Conservation (phyloP, 2,329 filamentous ascomycete genomes). For the Xylariaceae sp. region DNA sequence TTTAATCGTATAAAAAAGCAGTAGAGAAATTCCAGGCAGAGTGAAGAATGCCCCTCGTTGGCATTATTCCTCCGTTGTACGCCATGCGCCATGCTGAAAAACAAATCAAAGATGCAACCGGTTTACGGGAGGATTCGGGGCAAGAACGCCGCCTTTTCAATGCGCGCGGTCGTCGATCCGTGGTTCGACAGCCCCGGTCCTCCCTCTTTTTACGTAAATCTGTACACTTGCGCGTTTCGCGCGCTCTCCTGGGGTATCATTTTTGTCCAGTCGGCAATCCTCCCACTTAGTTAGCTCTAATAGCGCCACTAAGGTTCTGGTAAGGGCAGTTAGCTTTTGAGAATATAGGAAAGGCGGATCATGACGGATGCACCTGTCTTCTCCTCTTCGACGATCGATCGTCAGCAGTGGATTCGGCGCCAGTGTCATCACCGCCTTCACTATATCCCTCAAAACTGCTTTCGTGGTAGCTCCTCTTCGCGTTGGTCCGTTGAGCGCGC, state of each 20-base stretch:
- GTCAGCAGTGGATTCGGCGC: constrained; percentile 68
- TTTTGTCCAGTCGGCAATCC: constrained; percentile 51
- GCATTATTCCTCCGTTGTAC: constrained; percentile 19
- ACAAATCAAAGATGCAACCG: constrained; percentile 25
- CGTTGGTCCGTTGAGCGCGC: constrained; percentile 61
- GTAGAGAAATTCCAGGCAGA: too few species aligned
- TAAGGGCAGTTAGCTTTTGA: constrained; percentile 38
- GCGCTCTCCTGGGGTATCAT: constrained; percentile 43
- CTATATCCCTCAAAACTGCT: constrained; percentile 71
- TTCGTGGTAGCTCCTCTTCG: constrained; percentile 74
- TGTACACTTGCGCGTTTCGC: constrained; percentile 20
- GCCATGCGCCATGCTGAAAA: constrained; percentile 39
- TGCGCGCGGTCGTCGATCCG: too few species aligned
- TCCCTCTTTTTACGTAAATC: constrained; percentile 13
- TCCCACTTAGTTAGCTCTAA: constrained; percentile 36
- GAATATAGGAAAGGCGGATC: constrained; percentile 25
- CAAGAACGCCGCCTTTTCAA: too few species aligned
- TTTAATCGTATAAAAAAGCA: too few species aligned
- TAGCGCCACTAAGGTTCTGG: constrained; percentile 45
- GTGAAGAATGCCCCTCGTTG: too few species aligned
- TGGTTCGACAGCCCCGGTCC: constrained; percentile 3
- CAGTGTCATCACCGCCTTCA: constrained; percentile 66
- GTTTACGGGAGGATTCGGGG: too few species aligned
- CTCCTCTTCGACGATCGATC: constrained; percentile 54
- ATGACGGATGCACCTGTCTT: constrained; percentile 54